Conservation (phyloP, 140 eudicot genomes). For the Anethum foeniculum region DNA sequence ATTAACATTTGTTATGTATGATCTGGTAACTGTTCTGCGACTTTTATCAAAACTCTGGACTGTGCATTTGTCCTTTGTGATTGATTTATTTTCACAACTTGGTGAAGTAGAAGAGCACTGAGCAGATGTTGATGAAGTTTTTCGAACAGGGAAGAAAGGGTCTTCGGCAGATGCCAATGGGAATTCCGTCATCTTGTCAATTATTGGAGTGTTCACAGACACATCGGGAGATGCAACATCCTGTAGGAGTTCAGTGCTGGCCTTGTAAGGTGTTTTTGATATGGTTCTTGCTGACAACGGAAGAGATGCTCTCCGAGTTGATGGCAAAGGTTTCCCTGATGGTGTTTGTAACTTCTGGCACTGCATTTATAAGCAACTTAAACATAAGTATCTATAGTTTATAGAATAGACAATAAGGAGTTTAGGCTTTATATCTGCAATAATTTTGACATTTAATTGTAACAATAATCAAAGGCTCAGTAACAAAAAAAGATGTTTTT, state of each 20-base stretch:
- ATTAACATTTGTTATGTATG: conserved; percentile 20
- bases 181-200: conserved; percentile 77
- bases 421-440: background rate
- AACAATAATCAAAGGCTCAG: background rate
- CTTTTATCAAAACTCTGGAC: conserved; percentile 34
- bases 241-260: conserved; percentile 27
- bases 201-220: conserved; percentile 82
- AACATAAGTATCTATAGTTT: background rate
- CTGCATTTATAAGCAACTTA: conserved; percentile 33
- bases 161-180: conserved; percentile 49
- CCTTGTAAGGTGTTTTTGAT: conserved; percentile 19
- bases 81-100: conserved; percentile 32
- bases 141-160: conserved; percentile 34
- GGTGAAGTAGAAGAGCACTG: conserved; percentile 53
- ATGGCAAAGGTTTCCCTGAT: conserved; percentile 27
- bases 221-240: conserved; percentile 60
- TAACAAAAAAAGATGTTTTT: background rate
- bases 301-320: conserved; percentile 53
- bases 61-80: conserved; percentile 60
- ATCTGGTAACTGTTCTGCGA: conserved; percentile 21
- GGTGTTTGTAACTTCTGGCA: conserved; percentile 49
- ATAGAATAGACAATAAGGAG: background rate
- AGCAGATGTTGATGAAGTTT: conserved; percentile 50
- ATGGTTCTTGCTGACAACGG: conserved; percentile 39
- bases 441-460: background rate